Percentiles rank a stretch among this genome's conserved stretches.
Evolutionary conservation across 2,329 filamentous ascomycete genomes (phyloP).

Genomic region (Ceratocystiopsis brevicomis): DNA sequence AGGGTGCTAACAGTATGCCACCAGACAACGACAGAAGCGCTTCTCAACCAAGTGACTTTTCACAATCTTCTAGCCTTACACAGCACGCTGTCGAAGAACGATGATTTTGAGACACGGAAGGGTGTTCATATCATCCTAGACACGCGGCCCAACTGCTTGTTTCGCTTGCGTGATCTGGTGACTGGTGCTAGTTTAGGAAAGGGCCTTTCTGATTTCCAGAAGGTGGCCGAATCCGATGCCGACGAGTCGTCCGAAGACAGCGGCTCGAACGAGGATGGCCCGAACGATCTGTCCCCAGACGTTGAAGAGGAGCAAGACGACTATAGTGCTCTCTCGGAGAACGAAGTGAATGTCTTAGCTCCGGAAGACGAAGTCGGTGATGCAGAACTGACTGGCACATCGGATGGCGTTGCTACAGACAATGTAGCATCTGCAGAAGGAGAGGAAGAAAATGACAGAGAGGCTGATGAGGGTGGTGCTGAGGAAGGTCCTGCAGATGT

Average conservation of each 20-base stretch:
- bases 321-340: too few species aligned
- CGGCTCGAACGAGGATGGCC: slow-evolving; percentile 6
- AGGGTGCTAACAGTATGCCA: not conserved
- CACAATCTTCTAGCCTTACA: slow-evolving; percentile 10
- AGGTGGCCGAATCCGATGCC: not conserved
- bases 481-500: not conserved
- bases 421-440: not conserved
- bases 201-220: slow-evolving; percentile 8
- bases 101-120: slow-evolving; percentile 3
- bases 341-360: too few species aligned
- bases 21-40: slow-evolving; percentile 10
- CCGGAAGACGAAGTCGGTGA: too few species aligned
- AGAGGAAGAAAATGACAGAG: slow-evolving; percentile 1
- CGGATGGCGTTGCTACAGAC: too few species aligned
- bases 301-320: too few species aligned
- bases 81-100: slow-evolving; percentile 9
- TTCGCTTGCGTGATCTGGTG: slow-evolving; percentile 9
- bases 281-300: too few species aligned
- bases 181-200: slow-evolving; percentile 8
- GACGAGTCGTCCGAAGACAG: slow-evolving; percentile 7
- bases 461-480: not conserved
- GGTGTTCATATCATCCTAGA: slow-evolving; percentile 8
- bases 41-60: slow-evolving; percentile 10
- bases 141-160: slow-evolving; percentile 9
- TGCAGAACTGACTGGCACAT: too few species aligned